Percentiles rank a stretch among this genome's conserved stretches.
These are phyloP conservation scores for Liquidambar formosana DNA, from an alignment of 164 flowering plant species.

Conservation along the genomic window DNA sequence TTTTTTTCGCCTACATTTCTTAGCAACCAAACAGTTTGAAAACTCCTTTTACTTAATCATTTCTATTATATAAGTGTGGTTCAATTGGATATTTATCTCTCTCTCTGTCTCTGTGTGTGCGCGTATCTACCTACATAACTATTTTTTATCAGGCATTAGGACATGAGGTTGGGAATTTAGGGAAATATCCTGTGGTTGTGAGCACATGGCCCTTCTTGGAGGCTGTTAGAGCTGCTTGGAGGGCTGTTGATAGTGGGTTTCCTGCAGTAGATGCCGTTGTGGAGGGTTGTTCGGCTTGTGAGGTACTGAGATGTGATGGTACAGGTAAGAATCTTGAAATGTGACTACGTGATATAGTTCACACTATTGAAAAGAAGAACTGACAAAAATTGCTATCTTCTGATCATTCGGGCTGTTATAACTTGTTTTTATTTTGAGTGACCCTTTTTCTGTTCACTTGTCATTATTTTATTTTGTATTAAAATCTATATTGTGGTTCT, in stretches of 20 bases:
- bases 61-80: no score
- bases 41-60: no score
- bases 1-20: no score
- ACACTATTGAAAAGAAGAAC: not conserved
- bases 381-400: not conserved
- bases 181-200: constrained; percentile 66
- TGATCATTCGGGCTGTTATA: not conserved
- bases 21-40: no score
- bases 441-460: not conserved
- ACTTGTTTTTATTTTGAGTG: no score
- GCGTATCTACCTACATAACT: not conserved
- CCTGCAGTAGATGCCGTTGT: constrained; percentile 85
- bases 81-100: no score
- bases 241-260: constrained; percentile 56
- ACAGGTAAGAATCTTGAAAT: no score
- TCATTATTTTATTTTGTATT: not conserved
- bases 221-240: constrained; percentile 92
- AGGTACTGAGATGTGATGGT: constrained; percentile 89
- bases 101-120: no score
- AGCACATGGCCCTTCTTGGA: constrained; percentile 95
- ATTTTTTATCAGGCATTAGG: constrained; percentile 37
- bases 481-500: not conserved
- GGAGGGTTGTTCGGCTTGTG: constrained; percentile 97
- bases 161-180: constrained; percentile 26
- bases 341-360: not conserved